Conservation (phyloP, 2,329 filamentous ascomycete species). For the Alternaria gansuensis region DNA sequence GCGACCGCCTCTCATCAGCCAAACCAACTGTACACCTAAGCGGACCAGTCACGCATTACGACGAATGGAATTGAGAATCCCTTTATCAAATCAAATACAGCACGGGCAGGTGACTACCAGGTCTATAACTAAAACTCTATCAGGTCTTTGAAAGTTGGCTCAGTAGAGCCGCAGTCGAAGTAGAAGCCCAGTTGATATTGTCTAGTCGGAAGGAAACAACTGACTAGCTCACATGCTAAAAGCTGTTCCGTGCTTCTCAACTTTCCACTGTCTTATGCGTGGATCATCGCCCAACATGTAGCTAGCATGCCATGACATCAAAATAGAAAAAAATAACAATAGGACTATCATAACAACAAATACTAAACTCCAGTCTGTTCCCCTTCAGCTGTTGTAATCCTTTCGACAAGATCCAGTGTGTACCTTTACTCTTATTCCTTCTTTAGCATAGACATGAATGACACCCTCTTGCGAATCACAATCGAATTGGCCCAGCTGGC, state of each 20-base stretch:
- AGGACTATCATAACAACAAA: background rate
- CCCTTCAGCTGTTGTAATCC: background rate
- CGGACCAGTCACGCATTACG: background rate
- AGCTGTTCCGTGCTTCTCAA: background rate
- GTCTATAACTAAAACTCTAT: no score
- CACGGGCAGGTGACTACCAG: no score
- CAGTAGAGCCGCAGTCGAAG: no score
- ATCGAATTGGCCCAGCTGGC: slow-evolving; percentile 25
- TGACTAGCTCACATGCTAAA: background rate
- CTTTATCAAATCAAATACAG: background rate
- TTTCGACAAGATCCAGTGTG: slow-evolving; percentile 13
- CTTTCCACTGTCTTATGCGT: background rate
- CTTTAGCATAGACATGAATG: slow-evolving; percentile 31
- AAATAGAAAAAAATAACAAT: background rate
- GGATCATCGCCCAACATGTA: background rate
- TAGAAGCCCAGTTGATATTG: no score
- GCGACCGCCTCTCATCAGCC: background rate
- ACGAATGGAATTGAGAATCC: background rate
- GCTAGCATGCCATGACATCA: background rate
- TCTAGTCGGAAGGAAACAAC: background rate
- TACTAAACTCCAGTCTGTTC: background rate
- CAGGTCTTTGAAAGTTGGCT: background rate
- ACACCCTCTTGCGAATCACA: slow-evolving; percentile 32
- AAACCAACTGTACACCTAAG: background rate
- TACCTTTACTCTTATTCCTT: slow-evolving; percentile 29